Conservation (phyloP, 2,329 filamentous ascomycete genomes). For the Gliomastix tumulicola region DNA sequence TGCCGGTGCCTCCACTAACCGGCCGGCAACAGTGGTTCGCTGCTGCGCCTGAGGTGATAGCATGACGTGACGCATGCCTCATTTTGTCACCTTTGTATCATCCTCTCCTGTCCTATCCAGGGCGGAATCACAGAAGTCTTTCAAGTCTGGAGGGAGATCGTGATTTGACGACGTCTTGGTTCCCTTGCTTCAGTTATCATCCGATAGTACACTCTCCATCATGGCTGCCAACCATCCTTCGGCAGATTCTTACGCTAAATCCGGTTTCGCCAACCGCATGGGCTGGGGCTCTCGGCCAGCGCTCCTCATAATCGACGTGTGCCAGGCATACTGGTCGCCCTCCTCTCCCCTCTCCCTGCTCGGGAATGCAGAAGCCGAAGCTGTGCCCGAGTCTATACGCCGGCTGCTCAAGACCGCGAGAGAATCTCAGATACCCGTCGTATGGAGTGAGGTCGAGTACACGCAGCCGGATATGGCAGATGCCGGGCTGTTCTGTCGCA, state of each 20-base stretch:
- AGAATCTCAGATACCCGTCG: constrained; percentile 23
- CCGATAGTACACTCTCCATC: too few species aligned
- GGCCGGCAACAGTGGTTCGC: too few species aligned
- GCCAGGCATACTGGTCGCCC: constrained; percentile 34
- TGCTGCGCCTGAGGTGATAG: too few species aligned
- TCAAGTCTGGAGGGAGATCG: too few species aligned
- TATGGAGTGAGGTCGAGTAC: constrained; percentile 37
- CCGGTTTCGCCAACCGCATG: constrained; percentile 31
- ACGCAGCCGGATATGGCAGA: constrained; percentile 33
- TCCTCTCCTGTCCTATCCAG: too few species aligned
- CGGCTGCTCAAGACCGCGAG: constrained; percentile 31
- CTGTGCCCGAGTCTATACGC: constrained; percentile 27
- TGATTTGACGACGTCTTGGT: too few species aligned
- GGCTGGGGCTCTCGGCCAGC: constrained; percentile 34
- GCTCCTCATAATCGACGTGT: constrained; percentile 37
- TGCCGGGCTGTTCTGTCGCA: constrained; percentile 33
- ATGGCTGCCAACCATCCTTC: too few species aligned
- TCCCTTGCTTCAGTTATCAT: too few species aligned
- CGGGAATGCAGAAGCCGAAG: constrained; percentile 23
- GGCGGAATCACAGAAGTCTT: too few species aligned
- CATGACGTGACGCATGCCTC: too few species aligned
- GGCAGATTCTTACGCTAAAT: constrained; percentile 14
- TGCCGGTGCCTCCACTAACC: too few species aligned
- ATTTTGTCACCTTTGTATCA: not conserved
- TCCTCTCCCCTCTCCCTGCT: constrained; percentile 31